Conservation (phyloP, 1,139 yeast species). For the Sugiyamaella grinbergsii region DNA sequence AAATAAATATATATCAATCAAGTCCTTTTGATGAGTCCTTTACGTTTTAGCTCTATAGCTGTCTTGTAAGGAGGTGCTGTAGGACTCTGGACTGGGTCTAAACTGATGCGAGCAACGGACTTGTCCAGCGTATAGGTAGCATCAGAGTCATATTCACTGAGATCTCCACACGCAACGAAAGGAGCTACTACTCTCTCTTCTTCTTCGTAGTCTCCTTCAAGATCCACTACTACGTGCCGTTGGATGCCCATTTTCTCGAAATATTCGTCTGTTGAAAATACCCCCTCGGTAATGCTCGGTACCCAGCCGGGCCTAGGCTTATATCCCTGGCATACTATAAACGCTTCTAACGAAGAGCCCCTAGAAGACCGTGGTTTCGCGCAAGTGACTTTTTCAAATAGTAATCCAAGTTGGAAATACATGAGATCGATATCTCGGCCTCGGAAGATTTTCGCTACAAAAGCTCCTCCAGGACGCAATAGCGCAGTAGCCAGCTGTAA, state of each 20-base stretch:
- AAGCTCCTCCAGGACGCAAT: constrained; percentile 83
- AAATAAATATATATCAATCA: not conserved
- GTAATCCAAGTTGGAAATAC: constrained; percentile 81
- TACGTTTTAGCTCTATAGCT: constrained; percentile 84
- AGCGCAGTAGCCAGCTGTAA: constrained; percentile 87
- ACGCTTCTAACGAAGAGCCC: constrained; percentile 91
- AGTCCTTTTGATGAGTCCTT: constrained; percentile 53
- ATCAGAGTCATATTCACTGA: constrained; percentile 85
- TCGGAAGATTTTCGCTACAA: constrained; percentile 93
- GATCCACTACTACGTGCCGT: constrained; percentile 30
- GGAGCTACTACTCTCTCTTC: constrained; percentile 80
- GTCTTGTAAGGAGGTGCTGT: constrained; percentile 95
- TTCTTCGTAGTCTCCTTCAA: constrained; percentile 41
- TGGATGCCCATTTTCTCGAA: constrained; percentile 51
- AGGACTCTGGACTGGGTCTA: constrained; percentile 92
- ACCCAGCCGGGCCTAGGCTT: constrained; percentile 80
- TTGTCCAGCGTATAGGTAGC: constrained; percentile 80
- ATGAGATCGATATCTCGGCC: constrained; percentile 93
- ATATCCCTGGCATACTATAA: constrained; percentile 88
- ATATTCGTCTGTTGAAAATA: constrained; percentile 71
- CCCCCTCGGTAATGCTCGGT: constrained; percentile 53
- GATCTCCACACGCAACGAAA: constrained; percentile 91
- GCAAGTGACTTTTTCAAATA: constrained; percentile 85
- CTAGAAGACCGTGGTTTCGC: constrained; percentile 95
- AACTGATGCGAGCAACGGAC: constrained; percentile 45